A percentile compares a stretch with the other conserved stretches of the same genome.
Conservation (phyloP, 768 basidiomycete genomes). For the Tulasnella sp. region DNA sequence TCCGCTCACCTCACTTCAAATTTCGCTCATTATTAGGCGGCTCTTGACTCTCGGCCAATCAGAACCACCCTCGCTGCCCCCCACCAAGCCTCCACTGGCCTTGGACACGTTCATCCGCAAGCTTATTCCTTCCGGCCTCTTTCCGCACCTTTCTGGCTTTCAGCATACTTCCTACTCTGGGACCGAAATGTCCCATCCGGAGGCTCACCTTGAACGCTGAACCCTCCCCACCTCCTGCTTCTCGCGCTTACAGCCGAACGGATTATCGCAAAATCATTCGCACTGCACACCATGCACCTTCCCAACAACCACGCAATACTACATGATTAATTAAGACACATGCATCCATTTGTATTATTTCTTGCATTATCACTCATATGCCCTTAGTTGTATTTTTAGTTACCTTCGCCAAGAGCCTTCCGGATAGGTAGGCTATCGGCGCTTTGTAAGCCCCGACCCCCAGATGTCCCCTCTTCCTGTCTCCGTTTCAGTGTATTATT, state of each 20-base stretch:
- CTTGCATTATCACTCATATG: not conserved
- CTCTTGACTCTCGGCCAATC: not conserved
- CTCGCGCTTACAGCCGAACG: no score
- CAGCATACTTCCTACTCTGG: not conserved
- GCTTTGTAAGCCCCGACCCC: no score
- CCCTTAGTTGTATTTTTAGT: no score
- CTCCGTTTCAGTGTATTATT: no score
- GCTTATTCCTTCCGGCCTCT: not conserved
- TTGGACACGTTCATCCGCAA: no score
- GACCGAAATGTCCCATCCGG: not conserved
- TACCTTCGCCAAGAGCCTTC: no score
- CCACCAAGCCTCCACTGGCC: no score
- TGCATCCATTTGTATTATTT: not conserved
- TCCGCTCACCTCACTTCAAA: not conserved
- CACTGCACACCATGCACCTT: not conserved
- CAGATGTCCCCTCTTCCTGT: no score
- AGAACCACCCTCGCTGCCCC: not conserved
- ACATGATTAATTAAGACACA: not conserved
- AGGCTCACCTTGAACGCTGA: not conserved
- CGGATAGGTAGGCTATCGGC: no score
- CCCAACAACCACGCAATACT: no score
- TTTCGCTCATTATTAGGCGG: not conserved
- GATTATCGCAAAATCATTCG: no score
- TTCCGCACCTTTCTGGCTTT: not conserved
- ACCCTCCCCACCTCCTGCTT: not conserved